phyloP scores from a whole-genome alignment of 805 yeast species.

The Diddensiella transvaalensis region DNA sequence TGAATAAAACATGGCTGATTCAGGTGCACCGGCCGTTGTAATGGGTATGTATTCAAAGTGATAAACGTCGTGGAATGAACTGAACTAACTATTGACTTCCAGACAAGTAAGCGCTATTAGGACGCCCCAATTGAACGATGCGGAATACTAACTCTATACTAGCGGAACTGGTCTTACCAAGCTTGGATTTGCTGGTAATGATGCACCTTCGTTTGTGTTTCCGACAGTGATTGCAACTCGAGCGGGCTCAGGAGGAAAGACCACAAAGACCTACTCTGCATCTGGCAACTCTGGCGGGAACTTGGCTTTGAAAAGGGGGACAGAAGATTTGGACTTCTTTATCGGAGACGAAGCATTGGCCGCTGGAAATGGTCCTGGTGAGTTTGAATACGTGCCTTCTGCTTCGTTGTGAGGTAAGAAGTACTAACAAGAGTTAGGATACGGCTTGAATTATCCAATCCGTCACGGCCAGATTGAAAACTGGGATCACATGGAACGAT shows the following conservation, averaged over 20 bases:
- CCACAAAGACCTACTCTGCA: conserved; percentile 39
- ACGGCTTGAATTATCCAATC: conserved; percentile 85
- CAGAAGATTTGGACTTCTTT: conserved; percentile 89
- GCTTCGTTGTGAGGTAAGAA: not conserved
- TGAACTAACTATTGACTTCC: conserved; percentile 1
- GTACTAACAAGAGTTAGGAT: too few species aligned
- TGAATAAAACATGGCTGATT: conserved; percentile 28
- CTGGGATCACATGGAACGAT: conserved; percentile 99
- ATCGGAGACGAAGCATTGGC: conserved; percentile 94
- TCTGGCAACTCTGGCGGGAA: conserved; percentile 36
- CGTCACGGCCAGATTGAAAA: conserved; percentile 98
- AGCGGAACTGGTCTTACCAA: conserved; percentile 98
- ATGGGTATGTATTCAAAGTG: conserved; percentile 78
- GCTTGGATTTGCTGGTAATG: conserved; percentile 97
- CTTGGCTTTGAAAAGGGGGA: conserved; percentile 72
- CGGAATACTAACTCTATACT: conserved; percentile 21
- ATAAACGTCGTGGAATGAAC: not conserved
- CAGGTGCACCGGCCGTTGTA: conserved; percentile 74
- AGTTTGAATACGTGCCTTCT: too few species aligned
- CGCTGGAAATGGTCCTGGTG: conserved; percentile 80
- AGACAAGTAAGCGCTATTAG: conserved; percentile 37
- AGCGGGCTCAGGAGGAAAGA: conserved; percentile 29
- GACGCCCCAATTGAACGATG: not conserved
- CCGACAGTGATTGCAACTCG: conserved; percentile 93
- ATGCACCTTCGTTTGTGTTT: conserved; percentile 93